Evolutionary conservation across 2,329 filamentous ascomycete species (phyloP).

Genomic region (Claviceps digitariae): DNA sequence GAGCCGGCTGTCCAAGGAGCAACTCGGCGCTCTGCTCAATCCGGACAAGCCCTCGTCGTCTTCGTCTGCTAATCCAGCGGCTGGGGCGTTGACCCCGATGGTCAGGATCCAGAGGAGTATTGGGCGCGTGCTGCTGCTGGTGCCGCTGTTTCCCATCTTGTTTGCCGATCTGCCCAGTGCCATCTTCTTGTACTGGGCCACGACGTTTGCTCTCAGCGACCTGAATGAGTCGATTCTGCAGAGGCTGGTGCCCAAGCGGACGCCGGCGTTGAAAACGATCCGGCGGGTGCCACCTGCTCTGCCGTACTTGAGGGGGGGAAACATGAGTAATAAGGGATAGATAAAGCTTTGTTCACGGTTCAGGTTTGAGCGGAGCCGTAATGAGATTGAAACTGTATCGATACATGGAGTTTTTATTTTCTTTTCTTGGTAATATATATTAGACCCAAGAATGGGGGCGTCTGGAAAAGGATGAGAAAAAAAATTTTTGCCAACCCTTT

Average conservation of each 20-base stretch:
- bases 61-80: neutral
- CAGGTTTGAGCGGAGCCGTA: too few relatives aligned
- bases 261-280: conserved; percentile 8
- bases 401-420: neutral
- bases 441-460: conserved; percentile 6
- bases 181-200: conserved; percentile 27
- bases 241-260: conserved; percentile 10
- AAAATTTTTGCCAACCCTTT: conserved; percentile 5
- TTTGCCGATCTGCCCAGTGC: conserved; percentile 24
- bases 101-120: conserved; percentile 14
- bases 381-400: too few relatives aligned
- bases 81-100: conserved; percentile 9
- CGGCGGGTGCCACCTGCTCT: conserved; percentile 5
- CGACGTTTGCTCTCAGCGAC: conserved; percentile 22
- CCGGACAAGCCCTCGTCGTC: conserved; percentile 7
- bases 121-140: conserved; percentile 18
- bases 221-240: conserved; percentile 20
- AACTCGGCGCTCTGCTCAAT: conserved; percentile 15
- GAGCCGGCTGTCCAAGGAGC: conserved; percentile 16
- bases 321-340: neutral
- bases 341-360: too few relatives aligned
- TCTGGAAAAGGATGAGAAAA: conserved; percentile 3
- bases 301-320: conserved; percentile 12
- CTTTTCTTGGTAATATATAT: neutral
- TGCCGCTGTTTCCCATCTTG: conserved; percentile 21